Percentiles rank a stretch among this genome's conserved stretches.
These are phyloP conservation scores for Mixia osmundae DNA, from an alignment of 1,284 basidiomycete genomes.

Conservation along the genomic window DNA sequence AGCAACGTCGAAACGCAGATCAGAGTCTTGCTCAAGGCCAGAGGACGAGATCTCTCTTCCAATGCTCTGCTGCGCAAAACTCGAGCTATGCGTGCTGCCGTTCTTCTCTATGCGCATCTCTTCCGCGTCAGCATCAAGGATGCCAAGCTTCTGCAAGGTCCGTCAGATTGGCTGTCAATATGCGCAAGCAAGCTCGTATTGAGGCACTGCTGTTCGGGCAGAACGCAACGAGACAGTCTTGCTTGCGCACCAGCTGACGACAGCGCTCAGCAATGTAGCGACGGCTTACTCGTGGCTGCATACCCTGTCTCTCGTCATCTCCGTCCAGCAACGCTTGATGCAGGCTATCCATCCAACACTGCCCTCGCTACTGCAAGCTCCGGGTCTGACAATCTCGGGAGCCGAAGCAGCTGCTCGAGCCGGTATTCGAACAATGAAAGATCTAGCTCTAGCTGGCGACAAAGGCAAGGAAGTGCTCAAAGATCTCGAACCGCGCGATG, in stretches of 20 bases:
- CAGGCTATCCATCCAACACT: conserved; percentile 49
- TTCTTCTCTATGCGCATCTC: conserved; percentile 67
- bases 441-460: conserved; percentile 15
- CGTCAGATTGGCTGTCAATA: conserved; percentile 5
- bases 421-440: conserved; percentile 5
- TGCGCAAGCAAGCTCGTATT: conserved; percentile 17
- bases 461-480: conserved; percentile 29
- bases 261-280: conserved; percentile 56
- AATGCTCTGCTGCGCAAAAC: conserved; percentile 11
- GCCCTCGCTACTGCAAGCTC: conserved; percentile 46
- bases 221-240: conserved; percentile 16
- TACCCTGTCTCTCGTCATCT: conserved; percentile 53
- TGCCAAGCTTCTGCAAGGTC: conserved; percentile 38
- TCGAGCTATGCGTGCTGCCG: conserved; percentile 32
- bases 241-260: conserved; percentile 29
- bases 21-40: conserved; percentile 25
- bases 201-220: conserved; percentile 23
- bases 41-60: conserved; percentile 12
- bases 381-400: conserved; percentile 32
- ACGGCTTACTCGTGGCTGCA: conserved; percentile 78
- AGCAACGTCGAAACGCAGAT: conserved; percentile 21
- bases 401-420: conserved; percentile 2
- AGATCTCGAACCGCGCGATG: conserved; percentile 28
- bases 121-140: conserved; percentile 43
- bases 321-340: conserved; percentile 55